Percentiles rank a stretch among this genome's conserved stretches.
Conservation (phyloP, 2,329 filamentous ascomycete species). For the Alternaria tenuissima region DNA sequence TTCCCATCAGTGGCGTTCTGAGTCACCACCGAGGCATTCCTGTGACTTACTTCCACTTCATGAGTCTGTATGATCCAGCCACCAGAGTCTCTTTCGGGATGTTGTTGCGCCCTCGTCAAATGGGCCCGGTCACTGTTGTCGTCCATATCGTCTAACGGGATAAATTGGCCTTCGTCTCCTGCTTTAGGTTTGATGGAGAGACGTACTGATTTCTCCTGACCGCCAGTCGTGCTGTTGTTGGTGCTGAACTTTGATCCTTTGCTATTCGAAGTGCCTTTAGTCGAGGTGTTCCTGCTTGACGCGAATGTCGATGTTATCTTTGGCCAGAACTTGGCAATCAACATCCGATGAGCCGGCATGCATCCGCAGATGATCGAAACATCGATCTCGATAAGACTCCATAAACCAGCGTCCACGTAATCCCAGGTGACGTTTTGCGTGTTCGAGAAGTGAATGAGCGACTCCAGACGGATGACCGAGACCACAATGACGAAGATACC, state of each 20-base stretch:
- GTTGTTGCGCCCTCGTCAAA: background rate
- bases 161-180: constrained; percentile 28
- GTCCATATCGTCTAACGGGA: constrained; percentile 33
- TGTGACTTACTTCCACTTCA: constrained; percentile 6
- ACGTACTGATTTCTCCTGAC: constrained; percentile 7
- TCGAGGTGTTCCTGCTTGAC: constrained; percentile 10
- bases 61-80: constrained; percentile 16
- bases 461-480: constrained; percentile 52
- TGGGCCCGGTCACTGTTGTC: constrained; percentile 13
- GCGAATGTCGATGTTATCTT: constrained; percentile 24
- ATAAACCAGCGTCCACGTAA: constrained; percentile 51
- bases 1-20: background rate
- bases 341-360: constrained; percentile 46
- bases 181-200: constrained; percentile 29
- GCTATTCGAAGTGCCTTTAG: constrained; percentile 10
- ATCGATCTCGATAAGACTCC: constrained; percentile 51
- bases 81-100: constrained; percentile 9
- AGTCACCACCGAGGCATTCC: constrained; percentile 4
- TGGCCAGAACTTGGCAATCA: constrained; percentile 25
- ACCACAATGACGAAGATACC: constrained; percentile 53
- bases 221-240: background rate
- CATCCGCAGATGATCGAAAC: constrained; percentile 51
- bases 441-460: constrained; percentile 53
- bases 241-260: background rate
- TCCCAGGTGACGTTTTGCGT: constrained; percentile 53